Evolutionary conservation across 768 basidiomycete genomes (phyloP).

Genomic region (Xerocomellus amylosporus): DNA sequence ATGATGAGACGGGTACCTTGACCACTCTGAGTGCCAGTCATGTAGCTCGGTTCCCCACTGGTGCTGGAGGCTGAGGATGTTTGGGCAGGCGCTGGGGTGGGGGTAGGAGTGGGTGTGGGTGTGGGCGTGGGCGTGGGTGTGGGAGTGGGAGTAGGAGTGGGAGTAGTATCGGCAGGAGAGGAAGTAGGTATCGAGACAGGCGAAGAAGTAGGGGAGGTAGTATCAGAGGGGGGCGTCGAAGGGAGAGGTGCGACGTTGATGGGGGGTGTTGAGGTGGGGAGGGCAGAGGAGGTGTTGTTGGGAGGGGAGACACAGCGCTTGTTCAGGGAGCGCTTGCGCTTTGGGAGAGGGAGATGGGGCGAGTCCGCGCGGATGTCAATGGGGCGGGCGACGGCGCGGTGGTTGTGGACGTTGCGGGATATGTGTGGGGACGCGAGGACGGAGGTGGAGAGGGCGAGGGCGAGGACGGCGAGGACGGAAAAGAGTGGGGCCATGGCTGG

Average conservation of each 20-base stretch:
- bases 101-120: not conserved
- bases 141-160: not conserved
- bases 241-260: conserved; percentile 22
- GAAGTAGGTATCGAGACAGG: too few species aligned
- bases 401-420: conserved; percentile 27
- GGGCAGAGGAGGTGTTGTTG: conserved; percentile 11
- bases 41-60: conserved; percentile 34
- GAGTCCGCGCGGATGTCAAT: not conserved
- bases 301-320: conserved; percentile 25
- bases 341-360: not conserved
- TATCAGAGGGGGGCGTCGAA: not conserved
- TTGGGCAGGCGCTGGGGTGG: conserved; percentile 13
- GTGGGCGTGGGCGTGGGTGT: not conserved
- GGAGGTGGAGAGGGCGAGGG: conserved; percentile 37
- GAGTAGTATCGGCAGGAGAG: not conserved
- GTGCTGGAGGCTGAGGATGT: conserved; percentile 12
- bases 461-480: conserved; percentile 43
- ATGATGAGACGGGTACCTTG: conserved; percentile 33
- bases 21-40: conserved; percentile 50
- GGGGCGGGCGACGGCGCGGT: conserved; percentile 13
- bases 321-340: conserved; percentile 28
- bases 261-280: conserved; percentile 5
- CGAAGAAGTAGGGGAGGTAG: not conserved
- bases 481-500: conserved; percentile 35
- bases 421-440: conserved; percentile 38